A percentile compares a stretch with the other conserved stretches of the same genome.
phyloP scores from a whole-genome alignment of 2,329 filamentous ascomycete species.

The Westerdykella aurantiaca region DNA sequence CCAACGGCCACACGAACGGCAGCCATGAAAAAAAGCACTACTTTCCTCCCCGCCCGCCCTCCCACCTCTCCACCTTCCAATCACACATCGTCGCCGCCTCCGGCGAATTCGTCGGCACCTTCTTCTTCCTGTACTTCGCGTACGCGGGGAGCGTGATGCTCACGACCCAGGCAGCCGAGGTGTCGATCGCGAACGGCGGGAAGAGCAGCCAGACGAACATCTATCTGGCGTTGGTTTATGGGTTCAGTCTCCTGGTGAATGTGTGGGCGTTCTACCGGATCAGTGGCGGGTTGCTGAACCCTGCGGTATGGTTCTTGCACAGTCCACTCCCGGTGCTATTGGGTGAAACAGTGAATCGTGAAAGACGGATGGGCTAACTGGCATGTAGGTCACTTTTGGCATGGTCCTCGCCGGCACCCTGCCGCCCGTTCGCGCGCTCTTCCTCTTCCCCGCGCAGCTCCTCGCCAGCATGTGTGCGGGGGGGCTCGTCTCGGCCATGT shows the following conservation, averaged over 20 bases:
- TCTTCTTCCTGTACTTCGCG: conserved; percentile 27
- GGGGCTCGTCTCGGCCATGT: conserved; percentile 18
- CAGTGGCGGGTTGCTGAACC: conserved; percentile 28
- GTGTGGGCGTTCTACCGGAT: conserved; percentile 35
- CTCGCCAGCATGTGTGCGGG: conserved; percentile 21
- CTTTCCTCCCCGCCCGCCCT: background rate
- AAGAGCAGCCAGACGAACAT: conserved; percentile 17
- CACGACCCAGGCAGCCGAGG: conserved; percentile 11
- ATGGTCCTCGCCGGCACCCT: conserved; percentile 18
- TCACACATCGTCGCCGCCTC: conserved; percentile 21
- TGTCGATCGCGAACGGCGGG: conserved; percentile 7
- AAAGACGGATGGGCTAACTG: too few species aligned
- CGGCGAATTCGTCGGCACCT: conserved; percentile 29
- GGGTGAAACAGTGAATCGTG: too few species aligned
- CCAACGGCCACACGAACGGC: too few species aligned
- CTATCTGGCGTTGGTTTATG: conserved; percentile 32
- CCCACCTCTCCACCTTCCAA: conserved; percentile 6
- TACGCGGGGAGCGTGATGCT: conserved; percentile 26
- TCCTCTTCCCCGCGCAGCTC: conserved; percentile 18
- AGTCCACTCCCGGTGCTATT: too few species aligned
- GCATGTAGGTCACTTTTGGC: conserved; percentile 17
- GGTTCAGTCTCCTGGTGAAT: conserved; percentile 31
- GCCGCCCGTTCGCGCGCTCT: conserved; percentile 11
- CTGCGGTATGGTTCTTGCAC: conserved; percentile 17
- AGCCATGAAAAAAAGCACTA: too few species aligned